Evolutionary conservation across 2,329 filamentous ascomycete genomes (phyloP), one percentile per base, ranked within the genome.

Genomic region (Fusarium palustre): DNA sequence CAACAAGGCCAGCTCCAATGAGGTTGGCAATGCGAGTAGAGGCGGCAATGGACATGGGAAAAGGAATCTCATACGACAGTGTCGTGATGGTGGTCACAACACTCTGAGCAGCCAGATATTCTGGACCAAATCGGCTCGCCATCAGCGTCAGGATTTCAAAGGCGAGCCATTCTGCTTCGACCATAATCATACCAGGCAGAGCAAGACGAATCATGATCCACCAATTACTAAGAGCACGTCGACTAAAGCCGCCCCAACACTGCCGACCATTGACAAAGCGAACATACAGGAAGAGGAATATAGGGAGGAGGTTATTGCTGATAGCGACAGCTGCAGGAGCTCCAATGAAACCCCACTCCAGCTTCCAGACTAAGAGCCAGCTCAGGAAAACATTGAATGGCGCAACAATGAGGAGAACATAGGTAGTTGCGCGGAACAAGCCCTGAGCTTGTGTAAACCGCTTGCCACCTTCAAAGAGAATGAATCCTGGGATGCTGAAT

Each of bases 91-190:
- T 96, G 24, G 91, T 87, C 4, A 98, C 83, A 16, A 97, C 90
- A 34, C 92, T 94, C 79, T 99, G 94, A 0, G 96, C 94, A 1
- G 95, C 95, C 2, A 98, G 87, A 65, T 91, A 89, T 20, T 90
- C 90, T 3, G 92, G 89, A 18, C 92, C 92, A 60, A 97, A 90
- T 72, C 92, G 92, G 53, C 91, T 92, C 0, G 92, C 88, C 11
- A 90, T 89, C n/a, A 97, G 84, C 0, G 94, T 97, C 66, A 97
- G 84, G 49, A 97, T 89, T 78, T 98, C 95, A 78, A 98, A 98
- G 9, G 94, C 94, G 13, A 97, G 86, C 81, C 92, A 97, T 78
- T 98, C 95, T 7, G 95, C 94, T 78, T 97, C 90, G 3, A 98
- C 91, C 94, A 97, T 97, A 69, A 97, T 83, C 77, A 98, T 89